Evolutionary conservation across 306 rosid genomes (phyloP), one percentile per base, ranked within the genome.

Genomic region (Elaeagnus macrophylla): DNA sequence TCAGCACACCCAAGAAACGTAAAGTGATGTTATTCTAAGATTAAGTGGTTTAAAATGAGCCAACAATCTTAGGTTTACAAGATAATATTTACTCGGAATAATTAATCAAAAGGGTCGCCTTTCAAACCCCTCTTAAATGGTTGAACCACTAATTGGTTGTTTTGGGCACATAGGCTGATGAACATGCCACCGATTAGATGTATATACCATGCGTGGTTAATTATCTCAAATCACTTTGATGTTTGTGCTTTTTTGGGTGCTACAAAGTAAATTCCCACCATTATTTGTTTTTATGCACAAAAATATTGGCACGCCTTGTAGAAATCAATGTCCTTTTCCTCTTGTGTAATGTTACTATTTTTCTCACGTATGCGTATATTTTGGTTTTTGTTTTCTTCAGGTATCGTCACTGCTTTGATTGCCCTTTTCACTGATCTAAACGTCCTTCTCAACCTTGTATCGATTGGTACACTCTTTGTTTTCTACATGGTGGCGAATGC

Each of bases 401-500:
- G 97, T 69, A 75, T 90, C 67, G 68, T 83, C 56, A 90, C 97
- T 9, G 95, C 95, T 6, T 85, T 80, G 37, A 76, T 86, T 5
- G 90, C 97, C 58, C 86, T 86, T 64, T 90, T 90, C 79, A 79
- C 84, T 16, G 95, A 90, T 44, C 76, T 86, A 1, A 40, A 76
- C 32, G 78, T 90, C 56, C 94, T 90, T 14, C 86, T 90, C 54
- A 70, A 79, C 71, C 80, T 86, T 4, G 94, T 86, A 39, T 79
- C 95, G 37, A 90, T 90, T 12, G 95, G 97, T n/a, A 90, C 97
- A 6, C 95, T 90, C 35, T 83, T 86, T 47, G 97, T 90, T n/a
- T 90, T 86, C 53, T 90, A 83, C 86, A 86, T 90, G 97, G 97
- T 90, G 60, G 91, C 94, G 39, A 90, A 84, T 45, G 97, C 95